These are phyloP conservation scores for Rhynchospora tenuis DNA, from an alignment of 176 grass and related monocot species.

Conservation along the genomic window DNA sequence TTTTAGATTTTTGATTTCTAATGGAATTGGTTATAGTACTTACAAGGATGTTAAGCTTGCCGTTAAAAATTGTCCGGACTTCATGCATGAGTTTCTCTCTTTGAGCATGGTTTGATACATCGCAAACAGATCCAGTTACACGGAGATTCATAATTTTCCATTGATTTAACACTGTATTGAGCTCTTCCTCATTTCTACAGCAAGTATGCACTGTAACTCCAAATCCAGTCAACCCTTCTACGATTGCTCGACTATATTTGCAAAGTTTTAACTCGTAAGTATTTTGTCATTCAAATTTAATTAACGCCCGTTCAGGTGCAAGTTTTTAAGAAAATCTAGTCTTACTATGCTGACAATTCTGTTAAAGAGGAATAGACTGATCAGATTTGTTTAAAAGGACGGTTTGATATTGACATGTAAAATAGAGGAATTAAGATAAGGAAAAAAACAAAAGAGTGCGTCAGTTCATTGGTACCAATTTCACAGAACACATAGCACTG, in stretches of 20 bases:
- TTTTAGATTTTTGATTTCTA: too few relatives aligned
- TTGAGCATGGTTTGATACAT: neutral
- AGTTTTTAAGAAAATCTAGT: too few relatives aligned
- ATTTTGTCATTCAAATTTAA: too few relatives aligned
- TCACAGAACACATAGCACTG: too few relatives aligned
- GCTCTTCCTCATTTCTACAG: neutral
- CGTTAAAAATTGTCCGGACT: neutral
- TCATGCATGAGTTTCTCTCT: neutral
- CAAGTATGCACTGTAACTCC: neutral
- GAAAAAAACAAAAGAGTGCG: too few relatives aligned
- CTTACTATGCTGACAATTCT: neutral
- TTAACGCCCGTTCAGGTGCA: too few relatives aligned
- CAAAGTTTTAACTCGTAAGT: neutral
- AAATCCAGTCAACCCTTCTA: neutral
- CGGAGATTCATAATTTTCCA: neutral
- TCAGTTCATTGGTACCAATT: too few relatives aligned
- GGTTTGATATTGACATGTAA: too few relatives aligned
- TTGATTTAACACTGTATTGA: neutral
- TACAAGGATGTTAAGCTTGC: conserved; percentile 8
- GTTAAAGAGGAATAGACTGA: too few relatives aligned
- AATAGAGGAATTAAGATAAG: too few relatives aligned
- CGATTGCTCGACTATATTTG: neutral
- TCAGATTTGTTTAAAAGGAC: too few relatives aligned
- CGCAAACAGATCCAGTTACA: conserved; percentile 5
- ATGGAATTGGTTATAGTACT: neutral